phyloP scores from a whole-genome alignment of 2,329 filamentous ascomycete genomes.

The Sporothrix protearum region DNA sequence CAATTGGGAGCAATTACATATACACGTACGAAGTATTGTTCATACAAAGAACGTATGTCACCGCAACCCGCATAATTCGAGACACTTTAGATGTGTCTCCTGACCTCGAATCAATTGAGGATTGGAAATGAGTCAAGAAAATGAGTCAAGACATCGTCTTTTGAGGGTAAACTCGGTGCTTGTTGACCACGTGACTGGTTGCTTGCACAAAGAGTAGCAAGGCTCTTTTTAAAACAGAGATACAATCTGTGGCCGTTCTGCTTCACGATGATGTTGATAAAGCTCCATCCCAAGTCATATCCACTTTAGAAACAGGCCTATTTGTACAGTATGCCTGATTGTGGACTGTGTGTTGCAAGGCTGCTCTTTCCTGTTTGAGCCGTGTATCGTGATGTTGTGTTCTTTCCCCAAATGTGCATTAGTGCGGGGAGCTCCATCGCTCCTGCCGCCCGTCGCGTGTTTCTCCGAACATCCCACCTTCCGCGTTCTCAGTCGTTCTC shows the following conservation, averaged over 20 bases:
- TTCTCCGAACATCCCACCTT: constrained; percentile 12
- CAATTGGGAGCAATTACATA: too few species aligned
- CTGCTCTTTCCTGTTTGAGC: not conserved
- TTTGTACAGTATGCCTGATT: too few species aligned
- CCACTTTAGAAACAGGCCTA: too few species aligned
- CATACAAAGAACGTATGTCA: not conserved
- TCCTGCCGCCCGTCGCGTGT: constrained; percentile 4
- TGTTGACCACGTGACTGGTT: not conserved
- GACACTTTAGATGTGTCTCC: not conserved
- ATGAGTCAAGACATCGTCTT: not conserved
- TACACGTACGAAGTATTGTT: too few species aligned
- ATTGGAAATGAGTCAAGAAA: not conserved
- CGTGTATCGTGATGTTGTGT: not conserved
- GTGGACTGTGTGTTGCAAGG: not conserved
- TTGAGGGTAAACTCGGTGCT: not conserved
- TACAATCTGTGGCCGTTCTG: not conserved
- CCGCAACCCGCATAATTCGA: not conserved
- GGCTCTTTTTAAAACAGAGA: not conserved
- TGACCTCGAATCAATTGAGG: not conserved
- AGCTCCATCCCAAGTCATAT: too few species aligned
- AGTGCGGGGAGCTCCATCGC: not conserved
- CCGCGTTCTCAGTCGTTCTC: too few species aligned
- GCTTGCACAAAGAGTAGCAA: not conserved
- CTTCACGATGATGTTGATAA: too few species aligned
- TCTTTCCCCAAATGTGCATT: not conserved